Percentiles rank a stretch among this genome's conserved stretches.
Evolutionary conservation across 306 rosid genomes (phyloP).

Genomic region (Trichosanthes truncata): DNA sequence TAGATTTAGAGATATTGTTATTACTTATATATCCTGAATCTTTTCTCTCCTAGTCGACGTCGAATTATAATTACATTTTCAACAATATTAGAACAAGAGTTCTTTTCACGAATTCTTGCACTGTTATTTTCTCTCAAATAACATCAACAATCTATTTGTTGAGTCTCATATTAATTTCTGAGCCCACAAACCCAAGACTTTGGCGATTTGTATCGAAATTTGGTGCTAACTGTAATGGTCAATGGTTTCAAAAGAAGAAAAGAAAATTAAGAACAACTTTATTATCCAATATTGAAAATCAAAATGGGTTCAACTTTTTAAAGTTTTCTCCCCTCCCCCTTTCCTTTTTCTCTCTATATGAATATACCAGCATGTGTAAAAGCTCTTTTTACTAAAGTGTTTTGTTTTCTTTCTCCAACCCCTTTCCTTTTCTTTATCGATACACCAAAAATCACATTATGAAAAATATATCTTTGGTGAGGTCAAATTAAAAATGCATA

Average conservation of each 20-base stretch:
- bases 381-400: constrained; percentile 23
- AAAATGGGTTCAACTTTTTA: constrained; percentile 44
- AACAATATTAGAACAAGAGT: no score
- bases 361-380: constrained; percentile 18
- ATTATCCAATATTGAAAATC: constrained; percentile 43
- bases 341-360: constrained; percentile 10
- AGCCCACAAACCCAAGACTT: not conserved
- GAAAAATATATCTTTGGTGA: not conserved
- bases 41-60: no score
- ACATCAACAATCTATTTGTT: no score
- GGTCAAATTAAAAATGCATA: not conserved
- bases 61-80: no score
- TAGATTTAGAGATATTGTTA: no score
- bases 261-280: constrained; percentile 48
- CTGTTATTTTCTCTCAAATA: not conserved
- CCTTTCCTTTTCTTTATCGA: constrained; percentile 10
- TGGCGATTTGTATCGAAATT: constrained; percentile 1
- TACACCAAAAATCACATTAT: constrained; percentile 1
- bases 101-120: no score
- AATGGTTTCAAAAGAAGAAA: constrained; percentile 27
- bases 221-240: constrained; percentile 53
- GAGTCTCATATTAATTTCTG: no score
- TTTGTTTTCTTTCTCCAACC: constrained; percentile 24
- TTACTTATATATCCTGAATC: no score
- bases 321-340: constrained; percentile 26